phyloP scores from a whole-genome alignment of 352 stramenopile genomes.

The Phytophthora pluvialis region DNA sequence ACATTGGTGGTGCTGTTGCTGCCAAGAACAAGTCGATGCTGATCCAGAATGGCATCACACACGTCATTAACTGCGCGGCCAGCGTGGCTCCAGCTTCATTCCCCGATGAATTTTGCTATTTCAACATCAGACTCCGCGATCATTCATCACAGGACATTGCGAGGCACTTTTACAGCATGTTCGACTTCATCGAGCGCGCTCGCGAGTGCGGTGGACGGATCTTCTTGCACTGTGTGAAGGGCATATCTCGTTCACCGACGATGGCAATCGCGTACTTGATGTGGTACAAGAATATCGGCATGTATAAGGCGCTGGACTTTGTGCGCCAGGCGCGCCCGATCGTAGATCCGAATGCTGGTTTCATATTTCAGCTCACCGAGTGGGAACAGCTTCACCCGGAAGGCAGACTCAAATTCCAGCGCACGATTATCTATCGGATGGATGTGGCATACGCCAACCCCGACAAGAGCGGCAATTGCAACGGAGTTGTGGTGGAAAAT shows the following conservation, averaged over 20 bases:
- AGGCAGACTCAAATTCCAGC: constrained; percentile 56
- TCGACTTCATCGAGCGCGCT: constrained; percentile 89
- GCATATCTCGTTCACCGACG: constrained; percentile 87
- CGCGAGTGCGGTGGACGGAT: constrained; percentile 71
- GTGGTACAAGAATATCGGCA: constrained; percentile 84
- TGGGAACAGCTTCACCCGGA: constrained; percentile 79
- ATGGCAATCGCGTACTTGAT: constrained; percentile 92
- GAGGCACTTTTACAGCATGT: constrained; percentile 87
- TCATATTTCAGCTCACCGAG: constrained; percentile 91
- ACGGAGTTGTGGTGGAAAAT: constrained; percentile 33
- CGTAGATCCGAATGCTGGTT: constrained; percentile 87
- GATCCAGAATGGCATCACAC: constrained; percentile 77
- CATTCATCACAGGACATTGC: constrained; percentile 89
- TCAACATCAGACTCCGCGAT: constrained; percentile 88
- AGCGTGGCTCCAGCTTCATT: constrained; percentile 78
- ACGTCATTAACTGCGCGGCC: constrained; percentile 91
- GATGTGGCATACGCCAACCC: constrained; percentile 54
- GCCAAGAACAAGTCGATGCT: constrained; percentile 83
- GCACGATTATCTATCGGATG: constrained; percentile 71
- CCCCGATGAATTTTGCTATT: constrained; percentile 84
- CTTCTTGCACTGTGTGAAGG: constrained; percentile 90
- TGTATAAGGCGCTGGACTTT: constrained; percentile 85
- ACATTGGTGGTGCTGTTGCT: constrained; percentile 81
- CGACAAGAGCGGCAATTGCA: constrained; percentile 41
- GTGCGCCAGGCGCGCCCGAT: constrained; percentile 75